A percentile compares a stretch with the other conserved stretches of the same genome.
Evolutionary conservation across 116 monocot species (phyloP).

Genomic region (Dioscorea cayenensis): DNA sequence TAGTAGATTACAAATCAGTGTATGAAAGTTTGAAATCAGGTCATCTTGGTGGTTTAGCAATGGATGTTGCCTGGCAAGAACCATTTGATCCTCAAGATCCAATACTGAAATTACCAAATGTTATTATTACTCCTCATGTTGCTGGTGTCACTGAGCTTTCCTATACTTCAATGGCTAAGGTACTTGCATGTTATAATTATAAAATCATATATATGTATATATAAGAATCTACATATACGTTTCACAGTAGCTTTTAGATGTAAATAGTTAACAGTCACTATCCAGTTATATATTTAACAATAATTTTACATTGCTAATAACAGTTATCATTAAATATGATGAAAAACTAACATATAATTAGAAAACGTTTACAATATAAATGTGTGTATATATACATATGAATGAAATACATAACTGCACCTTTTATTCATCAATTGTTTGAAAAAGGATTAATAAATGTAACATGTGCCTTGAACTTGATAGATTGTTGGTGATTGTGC

Average conservation of each 20-base stretch:
- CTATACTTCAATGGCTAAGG: slow-evolving; percentile 89
- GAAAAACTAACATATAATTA: too few relatives aligned
- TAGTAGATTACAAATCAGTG: slow-evolving; percentile 70
- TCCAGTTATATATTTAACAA: too few relatives aligned
- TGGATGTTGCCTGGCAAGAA: slow-evolving; percentile 92
- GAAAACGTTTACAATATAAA: too few relatives aligned
- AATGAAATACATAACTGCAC: neutral
- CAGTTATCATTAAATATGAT: too few relatives aligned
- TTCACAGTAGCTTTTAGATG: too few relatives aligned
- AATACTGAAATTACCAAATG: slow-evolving; percentile 79
- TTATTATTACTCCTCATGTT: slow-evolving; percentile 85
- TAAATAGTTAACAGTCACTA: too few relatives aligned
- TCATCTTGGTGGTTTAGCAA: slow-evolving; percentile 79
- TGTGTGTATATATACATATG: too few relatives aligned
- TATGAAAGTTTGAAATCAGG: slow-evolving; percentile 54
- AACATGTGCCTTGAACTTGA: neutral
- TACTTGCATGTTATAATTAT: slow-evolving; percentile 6
- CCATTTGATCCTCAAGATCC: slow-evolving; percentile 90
- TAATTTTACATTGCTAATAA: too few relatives aligned
- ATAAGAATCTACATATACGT: too few relatives aligned
- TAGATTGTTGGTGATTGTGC: slow-evolving; percentile 77
- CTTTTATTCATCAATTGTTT: neutral
- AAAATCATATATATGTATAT: too few relatives aligned
- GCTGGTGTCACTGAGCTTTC: slow-evolving; percentile 78
- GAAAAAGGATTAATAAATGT: too few relatives aligned